phyloP scores from a whole-genome alignment of 2,329 filamentous ascomycete species.

The Aspergillus candidus region DNA sequence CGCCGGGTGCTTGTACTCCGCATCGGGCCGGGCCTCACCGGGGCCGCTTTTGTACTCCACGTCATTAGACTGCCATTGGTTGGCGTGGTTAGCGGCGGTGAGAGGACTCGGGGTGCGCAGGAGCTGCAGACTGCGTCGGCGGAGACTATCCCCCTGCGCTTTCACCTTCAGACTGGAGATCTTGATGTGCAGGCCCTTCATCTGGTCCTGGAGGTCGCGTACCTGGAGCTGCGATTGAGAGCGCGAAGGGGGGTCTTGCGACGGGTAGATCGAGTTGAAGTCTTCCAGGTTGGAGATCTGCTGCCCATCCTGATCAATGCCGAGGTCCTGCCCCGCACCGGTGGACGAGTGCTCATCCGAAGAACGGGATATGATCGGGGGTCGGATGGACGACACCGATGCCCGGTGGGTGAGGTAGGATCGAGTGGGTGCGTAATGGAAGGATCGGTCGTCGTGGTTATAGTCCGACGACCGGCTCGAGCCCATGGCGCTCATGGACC shows the following conservation, averaged over 20 bases:
- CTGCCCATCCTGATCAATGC: constrained; percentile 18
- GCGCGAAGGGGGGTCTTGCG: constrained; percentile 49
- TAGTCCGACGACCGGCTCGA: constrained; percentile 28
- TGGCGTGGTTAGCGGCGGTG: constrained; percentile 64
- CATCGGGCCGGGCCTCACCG: constrained; percentile 30
- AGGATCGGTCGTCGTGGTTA: constrained; percentile 28
- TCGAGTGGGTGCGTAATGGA: constrained; percentile 26
- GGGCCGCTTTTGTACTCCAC: constrained; percentile 31
- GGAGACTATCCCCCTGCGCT: constrained; percentile 70
- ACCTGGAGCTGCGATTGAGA: constrained; percentile 69
- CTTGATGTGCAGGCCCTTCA: constrained; percentile 77
- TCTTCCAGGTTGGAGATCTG: constrained; percentile 27
- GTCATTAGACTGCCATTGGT: constrained; percentile 48
- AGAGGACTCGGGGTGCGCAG: constrained; percentile 72
- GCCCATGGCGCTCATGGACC: constrained; percentile 57
- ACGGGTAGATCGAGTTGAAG: constrained; percentile 33
- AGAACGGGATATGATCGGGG: constrained; percentile 1
- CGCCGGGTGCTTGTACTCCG: constrained; percentile 11
- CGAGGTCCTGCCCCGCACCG: constrained; percentile 21
- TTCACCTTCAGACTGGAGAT: constrained; percentile 75
- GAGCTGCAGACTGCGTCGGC: constrained; percentile 69
- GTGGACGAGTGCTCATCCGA: constrained; percentile 14
- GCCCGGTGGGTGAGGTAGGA: constrained; percentile 29
- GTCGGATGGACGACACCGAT: constrained; percentile 33
- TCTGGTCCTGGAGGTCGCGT: constrained; percentile 71